phyloP scores from a whole-genome alignment of 441 rosid genomes.

The Sinapis alba region DNA sequence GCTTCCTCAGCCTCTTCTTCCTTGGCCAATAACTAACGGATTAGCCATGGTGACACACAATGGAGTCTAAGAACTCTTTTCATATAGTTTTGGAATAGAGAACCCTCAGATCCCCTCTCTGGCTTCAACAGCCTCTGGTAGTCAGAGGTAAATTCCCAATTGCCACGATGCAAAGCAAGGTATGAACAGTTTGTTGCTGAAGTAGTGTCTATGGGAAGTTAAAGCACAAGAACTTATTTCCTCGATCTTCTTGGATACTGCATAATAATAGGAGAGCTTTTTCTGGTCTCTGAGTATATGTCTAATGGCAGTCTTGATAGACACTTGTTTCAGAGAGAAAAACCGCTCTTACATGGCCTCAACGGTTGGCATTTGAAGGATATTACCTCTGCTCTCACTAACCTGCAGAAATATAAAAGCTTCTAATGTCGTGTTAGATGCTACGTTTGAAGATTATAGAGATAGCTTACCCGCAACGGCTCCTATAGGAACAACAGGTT shows the following conservation, averaged over 20 bases:
- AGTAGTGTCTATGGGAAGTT: not conserved
- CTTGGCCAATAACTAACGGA: not conserved
- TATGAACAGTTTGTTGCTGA: conserved; percentile 32
- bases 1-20: conserved; percentile 13
- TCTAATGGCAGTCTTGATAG: conserved; percentile 55
- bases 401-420: conserved; percentile 66
- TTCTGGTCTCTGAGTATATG: conserved; percentile 56
- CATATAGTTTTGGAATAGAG: not conserved
- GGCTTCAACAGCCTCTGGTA: not conserved
- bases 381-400: conserved; percentile 50
- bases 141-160: not conserved
- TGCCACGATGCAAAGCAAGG: conserved; percentile 46
- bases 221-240: conserved; percentile 52
- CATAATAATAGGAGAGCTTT: conserved; percentile 48
- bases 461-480: conserved; percentile 41
- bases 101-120: not conserved
- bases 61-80: conserved; percentile 5
- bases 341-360: conserved; percentile 41
- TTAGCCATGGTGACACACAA: not conserved
- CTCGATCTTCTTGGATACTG: conserved; percentile 59
- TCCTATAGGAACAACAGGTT: conserved; percentile 55
- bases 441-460: conserved; percentile 47
- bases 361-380: conserved; percentile 48
- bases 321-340: conserved; percentile 27
- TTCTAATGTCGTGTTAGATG: conserved; percentile 40